Percentiles rank a stretch among this genome's conserved stretches.
Evolutionary conservation across 192 early-diverging fungal genomes (phyloP).

Genomic region (Rhizophagus sp.): DNA sequence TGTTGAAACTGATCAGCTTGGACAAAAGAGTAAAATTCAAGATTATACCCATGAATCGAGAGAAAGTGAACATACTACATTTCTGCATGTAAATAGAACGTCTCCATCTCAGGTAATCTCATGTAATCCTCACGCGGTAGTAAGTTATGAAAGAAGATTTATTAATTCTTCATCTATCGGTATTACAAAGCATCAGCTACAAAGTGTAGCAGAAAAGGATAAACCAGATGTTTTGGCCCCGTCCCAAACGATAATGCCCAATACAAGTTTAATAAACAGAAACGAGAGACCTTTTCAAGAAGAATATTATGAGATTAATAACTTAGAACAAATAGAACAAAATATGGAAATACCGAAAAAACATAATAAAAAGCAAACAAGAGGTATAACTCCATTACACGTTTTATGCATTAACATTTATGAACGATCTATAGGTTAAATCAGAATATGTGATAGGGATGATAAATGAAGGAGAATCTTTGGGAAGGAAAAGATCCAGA

Average conservation of each 20-base stretch:
- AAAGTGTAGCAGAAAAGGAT: no score
- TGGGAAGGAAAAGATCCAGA: background rate
- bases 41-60: background rate
- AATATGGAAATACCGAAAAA: background rate
- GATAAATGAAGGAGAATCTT: background rate
- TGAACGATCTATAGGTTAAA: background rate
- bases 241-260: no score
- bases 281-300: background rate
- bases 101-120: background rate
- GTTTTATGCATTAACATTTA: no score
- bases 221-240: no score
- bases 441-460: background rate
- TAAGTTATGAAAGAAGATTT: no score
- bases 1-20: background rate
- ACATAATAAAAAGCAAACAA: background rate
- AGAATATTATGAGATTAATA: background rate
- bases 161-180: no score
- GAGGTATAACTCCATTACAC: background rate
- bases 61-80: background rate
- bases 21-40: background rate
- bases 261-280: no score
- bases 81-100: background rate
- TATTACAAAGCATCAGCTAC: no score
- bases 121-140: no score
- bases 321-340: background rate